Base-by-base conservation (phyloP, 2,329 filamentous ascomycete genomes). In the Talaromyces sp. region DNA sequence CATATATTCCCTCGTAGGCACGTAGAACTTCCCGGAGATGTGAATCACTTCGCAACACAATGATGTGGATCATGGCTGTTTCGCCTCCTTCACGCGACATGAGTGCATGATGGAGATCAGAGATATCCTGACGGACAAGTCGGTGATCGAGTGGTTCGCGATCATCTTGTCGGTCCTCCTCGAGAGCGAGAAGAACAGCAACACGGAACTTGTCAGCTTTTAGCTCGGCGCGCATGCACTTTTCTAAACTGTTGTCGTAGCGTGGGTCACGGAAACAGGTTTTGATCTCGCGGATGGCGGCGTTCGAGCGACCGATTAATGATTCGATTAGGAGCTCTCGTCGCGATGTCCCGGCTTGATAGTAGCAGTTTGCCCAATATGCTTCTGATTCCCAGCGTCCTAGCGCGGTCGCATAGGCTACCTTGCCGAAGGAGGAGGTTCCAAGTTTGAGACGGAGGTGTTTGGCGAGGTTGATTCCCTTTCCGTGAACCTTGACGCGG, bases 331-430 rank as follows among this genome's bases (percentile, higher is more conserved):
- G 82, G 32, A 99, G 80, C 72, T 97, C 93, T 5, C 92, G 85
- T 2, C 91, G 83, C 7, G 87, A 90, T 65, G 87, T 89, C 71
- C 93, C 89, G 33, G 87, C 87, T 69, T 97, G 93, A 75, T 97
- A 97, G 87, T 91, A 97, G 73, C 91, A 96, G 71, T 97, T 97
- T 54, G 93, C 91, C 92, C 94, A 99, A 79, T 96, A 96, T 0
- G 91, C 90, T 72, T 99, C 94, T 62, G 86, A 88, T 75, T 97
- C 94, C 87, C 91, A 97, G 47, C 83, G 83, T 9, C 94, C 94
- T 0, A 97, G 82, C 0, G 93, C 91, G 2, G 90, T 92, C 3
- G 92, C 86, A 71, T 97, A 97, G 66, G 88, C 91, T 6, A 89
- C 89, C 75, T 97, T 97, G 75, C 92, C 93, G 61, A 97, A 86